Base-by-base conservation (phyloP, 2,329 filamentous ascomycete genomes). In the Neodidymelliopsis sp. region DNA sequence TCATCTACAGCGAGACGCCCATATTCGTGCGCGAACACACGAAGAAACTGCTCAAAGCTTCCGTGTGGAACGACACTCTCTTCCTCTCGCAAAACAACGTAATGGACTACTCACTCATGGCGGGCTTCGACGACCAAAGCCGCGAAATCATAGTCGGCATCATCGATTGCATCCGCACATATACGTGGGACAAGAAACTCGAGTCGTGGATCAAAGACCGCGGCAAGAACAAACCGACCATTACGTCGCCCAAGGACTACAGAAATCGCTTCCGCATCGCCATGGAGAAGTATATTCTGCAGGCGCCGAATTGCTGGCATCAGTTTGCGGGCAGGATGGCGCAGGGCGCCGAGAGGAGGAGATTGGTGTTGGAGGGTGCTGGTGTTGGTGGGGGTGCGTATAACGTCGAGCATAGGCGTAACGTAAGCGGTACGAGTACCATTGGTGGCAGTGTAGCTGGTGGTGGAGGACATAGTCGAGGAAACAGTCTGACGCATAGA, bases 151-250 rank as follows among this genome's bases (percentile, higher is more conserved):
- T 97, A 11, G 92, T 99, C 2, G 94, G 94, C 4, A 97, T 99
- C 65, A 97, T 99, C 57, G 74, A 99, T 72, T 97, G 94, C 71
- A 97, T 99, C 60, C 86, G 94, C 45, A 99, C 94, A 0, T 99
- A 97, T 70, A 99, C 94, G 0, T 99, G 94, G 91, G 94, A 99
- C 78, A 99, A 99, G 81, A 97, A 97, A 71, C 83, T 99, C n/a
- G 94, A 99, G 77, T 94, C 88, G 44, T 99, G 94, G 94, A 97
- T 99, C 81, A 99, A 99, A 74, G 92, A 97, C 68, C 88, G 93
- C 28, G 94, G 95, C 65, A 87, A 87, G 73, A 87, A 87, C 62
- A 84, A 91, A 54, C 95, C 95, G 7, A 99, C 94, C 0, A 94
- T 99, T 39, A 99, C 94, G 9, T 95, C 90, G 73, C 95, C 94